Evolutionary conservation across 768 basidiomycete species (phyloP).

Genomic region (Kwoniella shandongensis): DNA sequence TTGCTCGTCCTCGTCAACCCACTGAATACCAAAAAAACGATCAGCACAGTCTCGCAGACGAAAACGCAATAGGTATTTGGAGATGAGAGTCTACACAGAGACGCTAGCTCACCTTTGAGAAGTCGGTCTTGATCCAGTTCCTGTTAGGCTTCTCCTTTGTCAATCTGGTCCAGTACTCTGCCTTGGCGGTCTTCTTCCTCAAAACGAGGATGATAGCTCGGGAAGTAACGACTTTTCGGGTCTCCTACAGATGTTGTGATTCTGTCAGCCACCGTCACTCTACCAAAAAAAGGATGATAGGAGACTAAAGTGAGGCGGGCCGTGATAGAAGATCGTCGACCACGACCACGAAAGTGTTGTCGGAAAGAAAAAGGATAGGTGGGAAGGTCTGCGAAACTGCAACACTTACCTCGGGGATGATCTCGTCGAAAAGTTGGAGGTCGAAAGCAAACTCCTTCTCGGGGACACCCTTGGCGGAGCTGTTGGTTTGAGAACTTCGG

Average conservation of each 20-base stretch:
- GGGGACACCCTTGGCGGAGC: conserved; percentile 55
- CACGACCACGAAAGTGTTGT: not conserved
- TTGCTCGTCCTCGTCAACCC: conserved; percentile 98
- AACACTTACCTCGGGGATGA: conserved; percentile 68
- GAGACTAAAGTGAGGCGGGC: too few species aligned
- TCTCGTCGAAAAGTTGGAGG: conserved; percentile 72
- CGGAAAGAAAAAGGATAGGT: conserved; percentile 1
- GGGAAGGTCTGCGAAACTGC: not conserved
- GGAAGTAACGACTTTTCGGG: conserved; percentile 63
- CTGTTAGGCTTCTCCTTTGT: conserved; percentile 82
- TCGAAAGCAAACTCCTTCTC: conserved; percentile 71
- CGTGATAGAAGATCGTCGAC: too few species aligned
- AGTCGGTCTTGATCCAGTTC: conserved; percentile 89
- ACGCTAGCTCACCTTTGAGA: conserved; percentile 62
- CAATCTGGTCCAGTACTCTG: conserved; percentile 88
- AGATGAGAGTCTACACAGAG: too few species aligned
- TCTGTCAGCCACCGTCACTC: too few species aligned
- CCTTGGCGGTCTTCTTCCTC: conserved; percentile 72
- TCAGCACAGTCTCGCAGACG: conserved; percentile 14
- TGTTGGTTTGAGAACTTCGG: conserved; percentile 16
- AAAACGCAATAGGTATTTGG: too few species aligned
- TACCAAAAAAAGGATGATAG: too few species aligned
- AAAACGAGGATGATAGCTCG: conserved; percentile 69
- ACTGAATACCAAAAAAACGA: conserved; percentile 53
- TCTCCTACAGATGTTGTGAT: conserved; percentile 56